These are phyloP conservation scores for Biscogniauxia mediterranea DNA, from an alignment of 2,329 filamentous ascomycete species.

Conservation along the genomic window DNA sequence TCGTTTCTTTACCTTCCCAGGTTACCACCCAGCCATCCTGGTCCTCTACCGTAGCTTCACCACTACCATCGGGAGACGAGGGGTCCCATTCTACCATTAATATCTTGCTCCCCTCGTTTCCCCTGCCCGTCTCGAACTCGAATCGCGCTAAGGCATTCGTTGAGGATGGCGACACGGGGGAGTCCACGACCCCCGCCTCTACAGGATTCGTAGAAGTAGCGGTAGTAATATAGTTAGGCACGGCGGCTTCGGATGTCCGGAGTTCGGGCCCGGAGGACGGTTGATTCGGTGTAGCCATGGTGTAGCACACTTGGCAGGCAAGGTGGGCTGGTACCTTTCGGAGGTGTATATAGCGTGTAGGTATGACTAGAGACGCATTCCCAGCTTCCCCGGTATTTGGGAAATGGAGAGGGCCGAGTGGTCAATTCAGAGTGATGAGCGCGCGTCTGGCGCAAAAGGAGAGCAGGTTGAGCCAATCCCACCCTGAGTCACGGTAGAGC, in stretches of 20 bases:
- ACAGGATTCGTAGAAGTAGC: not conserved
- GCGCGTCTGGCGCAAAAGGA: slow-evolving; percentile 26
- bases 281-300: slow-evolving; percentile 15
- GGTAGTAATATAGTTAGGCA: slow-evolving; percentile 8
- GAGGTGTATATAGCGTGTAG: slow-evolving; percentile 14
- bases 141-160: slow-evolving; percentile 70
- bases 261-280: slow-evolving; percentile 16
- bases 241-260: slow-evolving; percentile 18
- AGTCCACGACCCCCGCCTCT: slow-evolving; percentile 32
- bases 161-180: slow-evolving; percentile 46
- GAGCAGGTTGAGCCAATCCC: slow-evolving; percentile 14
- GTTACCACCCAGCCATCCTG: slow-evolving; percentile 66
- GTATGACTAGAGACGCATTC: slow-evolving; percentile 21
- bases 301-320: slow-evolving; percentile 13
- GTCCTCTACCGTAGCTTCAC: slow-evolving; percentile 27
- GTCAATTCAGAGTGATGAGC: slow-evolving; percentile 19
- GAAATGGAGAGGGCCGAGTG: slow-evolving; percentile 17
- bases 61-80: slow-evolving; percentile 35
- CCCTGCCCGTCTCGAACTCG: slow-evolving; percentile 76
- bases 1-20: slow-evolving; percentile 77
- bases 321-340: slow-evolving; percentile 4
- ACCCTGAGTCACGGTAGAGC: slow-evolving; percentile 11
- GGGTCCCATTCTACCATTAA: slow-evolving; percentile 88
- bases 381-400: slow-evolving; percentile 8
- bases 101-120: slow-evolving; percentile 84